phyloP scores from a whole-genome alignment of 768 basidiomycete species.

The Amanita inopinata region DNA sequence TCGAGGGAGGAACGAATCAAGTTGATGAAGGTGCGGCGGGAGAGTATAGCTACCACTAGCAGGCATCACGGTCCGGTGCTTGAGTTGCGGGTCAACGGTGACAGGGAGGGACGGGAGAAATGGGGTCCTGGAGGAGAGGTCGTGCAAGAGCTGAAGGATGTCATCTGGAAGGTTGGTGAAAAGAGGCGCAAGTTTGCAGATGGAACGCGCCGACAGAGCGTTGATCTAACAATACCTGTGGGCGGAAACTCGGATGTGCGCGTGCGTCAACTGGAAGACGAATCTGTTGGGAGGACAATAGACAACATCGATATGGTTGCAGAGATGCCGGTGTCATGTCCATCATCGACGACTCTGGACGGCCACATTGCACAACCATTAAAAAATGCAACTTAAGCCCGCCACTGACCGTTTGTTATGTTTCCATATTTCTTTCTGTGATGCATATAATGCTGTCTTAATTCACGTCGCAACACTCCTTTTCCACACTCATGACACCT shows the following conservation, averaged over 20 bases:
- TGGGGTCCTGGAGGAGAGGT: conserved; percentile 76
- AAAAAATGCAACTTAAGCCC: too few species aligned
- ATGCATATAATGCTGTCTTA: background rate
- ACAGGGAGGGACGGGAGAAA: conserved; percentile 25
- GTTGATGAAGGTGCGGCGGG: conserved; percentile 44
- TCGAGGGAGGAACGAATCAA: conserved; percentile 69
- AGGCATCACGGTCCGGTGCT: conserved; percentile 16
- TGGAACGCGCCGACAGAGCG: background rate
- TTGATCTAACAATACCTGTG: background rate
- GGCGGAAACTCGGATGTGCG: background rate
- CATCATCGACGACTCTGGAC: too few species aligned
- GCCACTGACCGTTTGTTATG: too few species aligned
- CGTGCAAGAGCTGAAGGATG: conserved; percentile 77
- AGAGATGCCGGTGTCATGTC: too few species aligned
- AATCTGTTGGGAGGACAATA: background rate
- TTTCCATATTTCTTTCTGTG: too few species aligned
- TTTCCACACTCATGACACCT: background rate
- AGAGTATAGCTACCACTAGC: conserved; percentile 26
- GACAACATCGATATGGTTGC: too few species aligned
- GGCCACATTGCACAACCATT: too few species aligned
- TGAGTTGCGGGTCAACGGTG: conserved; percentile 10
- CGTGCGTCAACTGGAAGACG: background rate
- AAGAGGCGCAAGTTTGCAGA: conserved; percentile 43
- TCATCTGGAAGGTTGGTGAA: conserved; percentile 81
- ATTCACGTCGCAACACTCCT: background rate